These are phyloP conservation scores for Amaranthus hypochondriacus DNA, from an alignment of 148 eudicot genomes.

Conservation along the genomic window DNA sequence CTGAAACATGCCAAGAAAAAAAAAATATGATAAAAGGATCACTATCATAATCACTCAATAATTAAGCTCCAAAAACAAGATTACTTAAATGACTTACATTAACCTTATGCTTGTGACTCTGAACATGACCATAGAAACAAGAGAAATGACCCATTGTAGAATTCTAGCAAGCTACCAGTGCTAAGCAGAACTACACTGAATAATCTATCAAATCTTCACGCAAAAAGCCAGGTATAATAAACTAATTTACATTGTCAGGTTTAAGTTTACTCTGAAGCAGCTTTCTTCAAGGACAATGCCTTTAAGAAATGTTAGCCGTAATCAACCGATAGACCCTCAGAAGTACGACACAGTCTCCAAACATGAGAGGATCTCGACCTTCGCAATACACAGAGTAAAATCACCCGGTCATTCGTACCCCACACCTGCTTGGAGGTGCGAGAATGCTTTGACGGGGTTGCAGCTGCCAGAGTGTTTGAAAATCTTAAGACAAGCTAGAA, in stretches of 20 bases:
- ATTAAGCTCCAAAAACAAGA: neutral
- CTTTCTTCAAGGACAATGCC: constrained; percentile 12
- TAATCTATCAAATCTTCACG: constrained; percentile 26
- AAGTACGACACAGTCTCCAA: constrained; percentile 89
- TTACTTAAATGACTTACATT: constrained; percentile 16
- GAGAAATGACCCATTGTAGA: constrained; percentile 68
- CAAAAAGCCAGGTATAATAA: constrained; percentile 1
- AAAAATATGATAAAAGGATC: neutral
- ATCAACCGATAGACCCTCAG: constrained; percentile 73
- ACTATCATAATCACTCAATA: neutral
- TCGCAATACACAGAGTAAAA: constrained; percentile 53
- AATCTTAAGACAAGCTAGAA: constrained; percentile 34
- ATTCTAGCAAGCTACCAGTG: constrained; percentile 15
- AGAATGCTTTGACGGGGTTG: constrained; percentile 52
- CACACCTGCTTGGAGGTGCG: constrained; percentile 92
- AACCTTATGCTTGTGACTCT: constrained; percentile 66
- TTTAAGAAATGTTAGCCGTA: constrained; percentile 67
- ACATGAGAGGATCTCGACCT: constrained; percentile 88
- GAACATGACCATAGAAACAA: constrained; percentile 56
- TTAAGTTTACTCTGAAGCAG: constrained; percentile 13
- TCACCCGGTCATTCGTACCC: constrained; percentile 58
- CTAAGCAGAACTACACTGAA: constrained; percentile 28
- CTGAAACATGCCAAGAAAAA: constrained; percentile 31
- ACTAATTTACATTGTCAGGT: constrained; percentile 18
- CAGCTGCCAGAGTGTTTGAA: constrained; percentile 96